These are phyloP conservation scores for Suillus discolor DNA, from an alignment of 768 basidiomycete species.

Conservation along the genomic window DNA sequence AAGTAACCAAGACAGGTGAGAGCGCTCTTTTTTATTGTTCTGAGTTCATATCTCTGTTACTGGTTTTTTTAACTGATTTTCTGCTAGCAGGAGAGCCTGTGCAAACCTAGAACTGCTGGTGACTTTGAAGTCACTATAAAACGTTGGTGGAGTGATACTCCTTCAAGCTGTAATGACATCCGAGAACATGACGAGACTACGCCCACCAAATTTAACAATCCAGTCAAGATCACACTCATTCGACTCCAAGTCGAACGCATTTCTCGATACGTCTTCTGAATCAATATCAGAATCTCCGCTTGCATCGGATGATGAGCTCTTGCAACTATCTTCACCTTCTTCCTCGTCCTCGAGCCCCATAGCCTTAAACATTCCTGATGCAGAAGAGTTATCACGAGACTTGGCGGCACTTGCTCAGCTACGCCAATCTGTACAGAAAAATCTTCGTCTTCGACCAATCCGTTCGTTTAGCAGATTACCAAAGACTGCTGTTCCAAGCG, in stretches of 20 bases:
- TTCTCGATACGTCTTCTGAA: slow-evolving; percentile 30
- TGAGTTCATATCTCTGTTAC: not conserved
- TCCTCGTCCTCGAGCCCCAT: slow-evolving; percentile 23
- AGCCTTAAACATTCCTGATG: slow-evolving; percentile 23
- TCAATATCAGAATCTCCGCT: slow-evolving; percentile 7
- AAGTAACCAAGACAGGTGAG: slow-evolving; percentile 8
- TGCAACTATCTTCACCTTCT: slow-evolving; percentile 34
- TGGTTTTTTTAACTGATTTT: slow-evolving; percentile 5
- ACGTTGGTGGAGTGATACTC: not conserved
- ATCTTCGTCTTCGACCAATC: slow-evolving; percentile 78
- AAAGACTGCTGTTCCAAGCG: slow-evolving; percentile 36
- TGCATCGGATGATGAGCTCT: slow-evolving; percentile 30
- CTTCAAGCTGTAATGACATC: slow-evolving; percentile 1
- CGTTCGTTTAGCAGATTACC: slow-evolving; percentile 57
- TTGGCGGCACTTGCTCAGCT: slow-evolving; percentile 69
- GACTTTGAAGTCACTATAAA: not conserved
- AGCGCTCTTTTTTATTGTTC: slow-evolving; percentile 3
- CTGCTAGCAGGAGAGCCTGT: not conserved
- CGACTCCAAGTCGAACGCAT: slow-evolving; percentile 39
- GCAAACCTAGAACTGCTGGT: not conserved
- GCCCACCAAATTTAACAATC: slow-evolving; percentile 57
- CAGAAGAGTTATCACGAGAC: slow-evolving; percentile 68
- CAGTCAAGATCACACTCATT: slow-evolving; percentile 32
- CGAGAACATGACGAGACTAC: slow-evolving; percentile 38
- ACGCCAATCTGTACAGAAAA: slow-evolving; percentile 72